A percentile compares a stretch with the other conserved stretches of the same genome.
Evolutionary conservation across 257 asterid genomes (phyloP).

Genomic region (Mentha longifolia): DNA sequence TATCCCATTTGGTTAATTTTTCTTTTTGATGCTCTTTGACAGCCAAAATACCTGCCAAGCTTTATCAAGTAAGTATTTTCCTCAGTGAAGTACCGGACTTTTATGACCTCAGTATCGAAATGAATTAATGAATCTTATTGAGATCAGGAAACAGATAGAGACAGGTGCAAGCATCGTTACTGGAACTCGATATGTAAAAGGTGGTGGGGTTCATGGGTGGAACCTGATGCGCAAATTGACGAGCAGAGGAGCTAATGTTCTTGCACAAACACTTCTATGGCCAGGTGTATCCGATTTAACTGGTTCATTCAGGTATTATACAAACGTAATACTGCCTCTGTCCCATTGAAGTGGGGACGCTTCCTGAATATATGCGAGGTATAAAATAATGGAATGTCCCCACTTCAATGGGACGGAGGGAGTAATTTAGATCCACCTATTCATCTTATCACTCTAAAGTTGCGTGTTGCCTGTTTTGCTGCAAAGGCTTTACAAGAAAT

Average conservation of each 20-base stretch:
- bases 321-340: too few relatives aligned
- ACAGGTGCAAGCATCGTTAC: constrained; percentile 95
- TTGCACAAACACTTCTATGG: constrained; percentile 97
- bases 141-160: constrained; percentile 80
- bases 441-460: constrained; percentile 4
- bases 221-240: constrained; percentile 95
- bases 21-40: constrained; percentile 39
- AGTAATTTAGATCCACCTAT: constrained; percentile 5
- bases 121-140: constrained; percentile 36
- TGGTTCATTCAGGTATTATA: constrained; percentile 90
- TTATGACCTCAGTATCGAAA: constrained; percentile 16
- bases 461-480: constrained; percentile 25
- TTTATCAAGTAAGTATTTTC: constrained; percentile 77
- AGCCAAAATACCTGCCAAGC: constrained; percentile 95
- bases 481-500: constrained; percentile 83
- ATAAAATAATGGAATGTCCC: too few relatives aligned
- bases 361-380: too few relatives aligned
- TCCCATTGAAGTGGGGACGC: too few relatives aligned
- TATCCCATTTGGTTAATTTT: constrained; percentile 20
- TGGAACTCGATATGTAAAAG: constrained; percentile 92
- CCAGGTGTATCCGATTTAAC: constrained; percentile 99
- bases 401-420: too few relatives aligned
- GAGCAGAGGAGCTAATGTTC: constrained; percentile 99
- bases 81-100: constrained; percentile 17
- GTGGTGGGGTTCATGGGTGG: constrained; percentile 99